phyloP scores from a whole-genome alignment of 345 rosid species.

The Aquilaria yunnanensis region DNA sequence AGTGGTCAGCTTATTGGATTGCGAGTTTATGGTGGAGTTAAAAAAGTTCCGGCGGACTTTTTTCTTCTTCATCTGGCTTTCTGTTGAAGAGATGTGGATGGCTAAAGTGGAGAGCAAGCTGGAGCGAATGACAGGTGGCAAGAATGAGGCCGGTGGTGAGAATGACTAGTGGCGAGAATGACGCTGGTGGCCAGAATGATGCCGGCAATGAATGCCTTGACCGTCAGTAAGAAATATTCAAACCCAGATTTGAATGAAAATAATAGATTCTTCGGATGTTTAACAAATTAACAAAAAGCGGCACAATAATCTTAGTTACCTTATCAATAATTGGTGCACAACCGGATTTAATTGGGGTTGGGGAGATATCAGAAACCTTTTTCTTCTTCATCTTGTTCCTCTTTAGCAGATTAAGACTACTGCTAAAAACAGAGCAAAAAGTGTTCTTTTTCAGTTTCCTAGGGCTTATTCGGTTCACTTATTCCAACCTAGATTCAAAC shows the following conservation, averaged over 20 bases:
- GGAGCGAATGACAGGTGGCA: too few species aligned
- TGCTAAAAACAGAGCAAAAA: not conserved
- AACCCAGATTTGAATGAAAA: not conserved
- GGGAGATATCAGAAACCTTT: slow-evolving; percentile 23
- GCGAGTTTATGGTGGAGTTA: too few species aligned
- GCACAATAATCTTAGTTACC: slow-evolving; percentile 23
- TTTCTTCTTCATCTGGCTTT: too few species aligned
- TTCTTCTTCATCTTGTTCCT: slow-evolving; percentile 21
- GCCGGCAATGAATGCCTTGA: too few species aligned
- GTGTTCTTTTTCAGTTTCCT: slow-evolving; percentile 15
- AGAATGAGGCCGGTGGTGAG: too few species aligned
- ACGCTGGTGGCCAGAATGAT: too few species aligned
- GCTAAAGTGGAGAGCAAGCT: too few species aligned
- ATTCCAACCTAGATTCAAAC: slow-evolving; percentile 25
- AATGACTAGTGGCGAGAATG: too few species aligned
- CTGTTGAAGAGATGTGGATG: too few species aligned
- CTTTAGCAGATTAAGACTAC: slow-evolving; percentile 17
- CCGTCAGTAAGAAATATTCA: not conserved
- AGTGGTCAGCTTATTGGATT: too few species aligned
- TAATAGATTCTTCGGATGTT: not conserved
- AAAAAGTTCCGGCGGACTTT: too few species aligned
- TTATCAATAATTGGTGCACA: slow-evolving; percentile 43
- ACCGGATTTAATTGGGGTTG: slow-evolving; percentile 30
- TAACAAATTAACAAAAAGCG: not conserved
- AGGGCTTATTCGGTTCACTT: slow-evolving; percentile 11